Percentiles rank a stretch among this genome's conserved stretches.
Conservation (phyloP, 345 rosid genomes). For the Conringia planisiliqua region DNA sequence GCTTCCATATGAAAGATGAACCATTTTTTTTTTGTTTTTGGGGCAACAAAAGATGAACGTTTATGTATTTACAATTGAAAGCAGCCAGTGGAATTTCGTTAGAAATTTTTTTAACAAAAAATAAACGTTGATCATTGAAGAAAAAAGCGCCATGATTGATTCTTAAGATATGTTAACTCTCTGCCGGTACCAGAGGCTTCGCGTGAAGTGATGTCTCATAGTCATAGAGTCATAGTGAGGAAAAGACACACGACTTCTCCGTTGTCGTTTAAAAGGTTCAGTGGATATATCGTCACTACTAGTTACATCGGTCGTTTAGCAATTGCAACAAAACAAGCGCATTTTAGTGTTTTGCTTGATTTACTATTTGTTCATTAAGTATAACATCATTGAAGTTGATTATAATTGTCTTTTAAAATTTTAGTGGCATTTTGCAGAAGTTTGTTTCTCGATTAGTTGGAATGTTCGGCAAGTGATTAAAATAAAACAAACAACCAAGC, state of each 20-base stretch:
- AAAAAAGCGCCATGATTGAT: not conserved
- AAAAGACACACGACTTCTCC: slow-evolving; percentile 2
- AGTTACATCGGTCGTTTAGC: not conserved
- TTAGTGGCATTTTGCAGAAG: no score
- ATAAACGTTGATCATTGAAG: not conserved
- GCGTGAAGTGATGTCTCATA: not conserved
- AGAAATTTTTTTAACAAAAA: no score
- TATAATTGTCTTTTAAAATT: not conserved
- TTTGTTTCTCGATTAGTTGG: no score
- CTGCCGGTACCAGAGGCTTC: slow-evolving; percentile 1
- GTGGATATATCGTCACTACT: slow-evolving; percentile 18
- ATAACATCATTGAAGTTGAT: not conserved
- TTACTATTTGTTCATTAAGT: not conserved
- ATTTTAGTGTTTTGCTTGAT: not conserved
- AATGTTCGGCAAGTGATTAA: no score
- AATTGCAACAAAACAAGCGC: not conserved
- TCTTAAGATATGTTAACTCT: not conserved
- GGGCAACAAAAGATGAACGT: no score
- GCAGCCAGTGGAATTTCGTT: no score
- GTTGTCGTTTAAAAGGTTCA: not conserved
- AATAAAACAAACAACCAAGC: no score
- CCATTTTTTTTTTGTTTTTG: no score
- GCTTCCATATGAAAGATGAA: no score
- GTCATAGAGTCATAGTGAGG: not conserved
- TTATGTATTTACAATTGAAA: no score